Evolutionary conservation across 352 stramenopile species (phyloP), one percentile per base, ranked within the genome.

Genomic region (Pythium dissotocum): DNA sequence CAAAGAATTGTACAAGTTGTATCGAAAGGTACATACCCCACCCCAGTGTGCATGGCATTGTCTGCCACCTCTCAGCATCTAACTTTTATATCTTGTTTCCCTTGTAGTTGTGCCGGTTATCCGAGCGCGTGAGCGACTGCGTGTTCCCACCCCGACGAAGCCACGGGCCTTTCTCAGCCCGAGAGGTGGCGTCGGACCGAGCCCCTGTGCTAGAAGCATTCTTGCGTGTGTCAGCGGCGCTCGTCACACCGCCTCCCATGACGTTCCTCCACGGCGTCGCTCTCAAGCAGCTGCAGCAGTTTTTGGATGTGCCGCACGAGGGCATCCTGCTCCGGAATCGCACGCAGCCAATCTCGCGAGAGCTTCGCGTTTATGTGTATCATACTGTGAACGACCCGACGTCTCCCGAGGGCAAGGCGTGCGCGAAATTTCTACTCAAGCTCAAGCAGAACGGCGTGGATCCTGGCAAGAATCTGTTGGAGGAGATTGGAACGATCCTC

Each of bases 251-350:
- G 2, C 86, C 87, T 4, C 87, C 87, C 3, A 74, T 93, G 49
- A 92, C 82, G 6, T 91, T 91, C 64, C 73, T 92, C 6, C 76
- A 93, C 55, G 84, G 83, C 14, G 76, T 83, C 32, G 87, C 85
- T 32, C 73, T 95, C 42, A 91, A 91, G 69, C 83, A 92, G 69
- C 68, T 95, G 48, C 87, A 95, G 52, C 77, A 89, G 33, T 95
- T 95, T 66, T 69, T 95, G 33, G 80, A 93, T 54, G 82, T 95
- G 9, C 87, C 87, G 2, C 77, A 90, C 49, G 81, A 87, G 13
- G 76, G 76, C 26, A 83, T 93, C 48, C 73, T 95, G 18, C 71
- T 88, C 54, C 79, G 83, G 33, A 95, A 95, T 63, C 82, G 79
- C 13, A 95, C 85, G n/a, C 83, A 91, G 49, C 83, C 82, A n/a